Evolutionary conservation across 202 grass and related monocot genomes (phyloP).

Genomic region (Zizania palustris): DNA sequence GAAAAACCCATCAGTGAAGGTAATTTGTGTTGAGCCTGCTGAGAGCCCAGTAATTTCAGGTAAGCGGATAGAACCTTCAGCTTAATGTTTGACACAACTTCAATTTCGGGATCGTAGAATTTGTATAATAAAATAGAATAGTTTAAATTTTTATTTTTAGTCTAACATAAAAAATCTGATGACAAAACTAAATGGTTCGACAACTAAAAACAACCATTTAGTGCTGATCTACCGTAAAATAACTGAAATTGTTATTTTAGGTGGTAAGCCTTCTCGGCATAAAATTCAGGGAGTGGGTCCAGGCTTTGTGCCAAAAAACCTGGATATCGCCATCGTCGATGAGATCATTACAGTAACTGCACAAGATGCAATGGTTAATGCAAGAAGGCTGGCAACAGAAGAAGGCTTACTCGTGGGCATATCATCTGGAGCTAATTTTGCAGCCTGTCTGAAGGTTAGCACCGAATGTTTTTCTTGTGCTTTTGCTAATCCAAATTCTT

Average conservation of each 20-base stretch:
- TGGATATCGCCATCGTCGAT: conserved; percentile 49
- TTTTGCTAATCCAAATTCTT: not conserved
- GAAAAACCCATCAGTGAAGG: conserved; percentile 43
- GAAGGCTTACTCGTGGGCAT: conserved; percentile 65
- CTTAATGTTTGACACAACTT: too few relatives aligned
- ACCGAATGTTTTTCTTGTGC: not conserved
- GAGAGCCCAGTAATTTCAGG: conserved; percentile 58
- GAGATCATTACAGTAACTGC: conserved; percentile 47
- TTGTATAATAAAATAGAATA: too few relatives aligned
- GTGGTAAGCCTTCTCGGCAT: conserved; percentile 42
- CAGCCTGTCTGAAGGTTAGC: conserved; percentile 51
- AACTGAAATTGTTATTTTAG: conserved; percentile 28
- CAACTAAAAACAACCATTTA: not conserved
- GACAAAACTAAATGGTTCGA: not conserved
- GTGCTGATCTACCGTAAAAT: not conserved
- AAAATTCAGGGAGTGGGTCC: conserved; percentile 58
- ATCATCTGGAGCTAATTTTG: conserved; percentile 60
- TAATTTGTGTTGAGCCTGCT: conserved; percentile 55
- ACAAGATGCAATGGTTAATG: conserved; percentile 45
- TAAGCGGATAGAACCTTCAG: not conserved
- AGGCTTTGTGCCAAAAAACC: conserved; percentile 50
- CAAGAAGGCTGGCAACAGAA: conserved; percentile 56
- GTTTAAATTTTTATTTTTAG: too few relatives aligned
- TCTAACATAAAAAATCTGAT: too few relatives aligned
- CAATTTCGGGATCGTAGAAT: too few relatives aligned